These are phyloP conservation scores for Arabidopsis suecica DNA, from an alignment of 345 rosid species.

Conservation along the genomic window DNA sequence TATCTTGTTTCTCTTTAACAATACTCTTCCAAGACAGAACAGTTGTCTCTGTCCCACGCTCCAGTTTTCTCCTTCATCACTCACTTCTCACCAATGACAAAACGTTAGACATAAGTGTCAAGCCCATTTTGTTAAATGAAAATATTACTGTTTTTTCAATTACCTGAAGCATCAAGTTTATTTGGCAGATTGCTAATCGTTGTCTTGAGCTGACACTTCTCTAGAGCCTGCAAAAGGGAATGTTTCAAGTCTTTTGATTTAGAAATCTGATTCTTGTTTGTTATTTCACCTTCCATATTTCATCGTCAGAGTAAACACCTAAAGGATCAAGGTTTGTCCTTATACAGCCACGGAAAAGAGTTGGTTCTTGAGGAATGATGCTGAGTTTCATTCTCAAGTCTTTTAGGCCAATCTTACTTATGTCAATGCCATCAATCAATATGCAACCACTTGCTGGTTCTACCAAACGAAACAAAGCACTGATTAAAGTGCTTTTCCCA, in stretches of 20 bases:
- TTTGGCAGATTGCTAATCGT: slow-evolving; percentile 62
- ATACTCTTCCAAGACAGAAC: slow-evolving; percentile 78
- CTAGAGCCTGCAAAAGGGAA: slow-evolving; percentile 56
- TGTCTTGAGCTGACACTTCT: slow-evolving; percentile 77
- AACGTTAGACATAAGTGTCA: slow-evolving; percentile 8
- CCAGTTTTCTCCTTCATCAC: slow-evolving; percentile 90
- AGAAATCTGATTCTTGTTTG: background rate
- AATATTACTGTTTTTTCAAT: background rate
- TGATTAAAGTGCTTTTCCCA: slow-evolving; percentile 86
- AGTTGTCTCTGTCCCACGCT: slow-evolving; percentile 79
- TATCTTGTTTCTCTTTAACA: slow-evolving; percentile 65
- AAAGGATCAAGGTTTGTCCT: slow-evolving; percentile 88
- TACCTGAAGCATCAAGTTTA: slow-evolving; percentile 70
- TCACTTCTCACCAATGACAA: slow-evolving; percentile 48
- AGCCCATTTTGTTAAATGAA: background rate
- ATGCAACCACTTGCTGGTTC: slow-evolving; percentile 80
- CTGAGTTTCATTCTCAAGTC: slow-evolving; percentile 91
- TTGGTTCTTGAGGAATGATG: slow-evolving; percentile 96
- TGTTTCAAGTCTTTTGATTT: background rate
- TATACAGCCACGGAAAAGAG: slow-evolving; percentile 81
- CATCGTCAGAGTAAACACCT: slow-evolving; percentile 69
- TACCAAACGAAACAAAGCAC: slow-evolving; percentile 85
- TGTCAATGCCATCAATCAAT: slow-evolving; percentile 75
- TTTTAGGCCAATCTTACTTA: slow-evolving; percentile 74
- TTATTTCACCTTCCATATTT: slow-evolving; percentile 78